Percentiles rank a stretch among this genome's conserved stretches.
phyloP scores from a whole-genome alignment of 2,329 filamentous ascomycete species.

The Calonectria hawksworthii region DNA sequence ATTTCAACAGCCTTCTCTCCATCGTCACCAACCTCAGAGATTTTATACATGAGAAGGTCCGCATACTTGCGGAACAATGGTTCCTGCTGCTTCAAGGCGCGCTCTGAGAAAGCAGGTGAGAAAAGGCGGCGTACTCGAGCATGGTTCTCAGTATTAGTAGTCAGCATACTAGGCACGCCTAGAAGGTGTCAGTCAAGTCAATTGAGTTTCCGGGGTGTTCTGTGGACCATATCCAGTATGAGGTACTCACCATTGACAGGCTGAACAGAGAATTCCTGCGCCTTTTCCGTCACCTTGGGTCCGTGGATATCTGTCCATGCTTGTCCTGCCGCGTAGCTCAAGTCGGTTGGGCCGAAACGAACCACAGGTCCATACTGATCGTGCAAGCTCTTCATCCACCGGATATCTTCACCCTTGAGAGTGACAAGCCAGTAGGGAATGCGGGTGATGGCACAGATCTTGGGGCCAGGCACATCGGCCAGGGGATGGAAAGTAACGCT shows the following conservation, averaged over 20 bases:
- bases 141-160: not conserved
- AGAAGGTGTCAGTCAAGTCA: not conserved
- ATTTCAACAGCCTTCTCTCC: not conserved
- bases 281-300: constrained; percentile 2
- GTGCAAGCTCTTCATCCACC: not conserved
- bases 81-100: not conserved
- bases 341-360: not conserved
- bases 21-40: not conserved
- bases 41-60: constrained; percentile 1
- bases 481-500: not conserved
- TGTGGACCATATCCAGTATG: not conserved
- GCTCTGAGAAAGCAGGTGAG: not conserved
- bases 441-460: not conserved
- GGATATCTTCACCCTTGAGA: not conserved
- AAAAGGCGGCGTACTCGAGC: not conserved
- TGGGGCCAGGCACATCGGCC: not conserved
- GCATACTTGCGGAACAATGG: not conserved
- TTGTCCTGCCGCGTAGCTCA: not conserved
- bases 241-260: not conserved
- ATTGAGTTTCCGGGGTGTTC: too few species aligned
- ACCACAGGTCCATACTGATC: not conserved
- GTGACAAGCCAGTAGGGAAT: not conserved
- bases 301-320: not conserved
- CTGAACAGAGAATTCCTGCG: constrained; percentile 1
- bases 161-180: constrained; percentile 3